Percentiles rank a stretch among this genome's conserved stretches.
Conservation (phyloP, 345 rosid genomes). For the Salix dunnii region DNA sequence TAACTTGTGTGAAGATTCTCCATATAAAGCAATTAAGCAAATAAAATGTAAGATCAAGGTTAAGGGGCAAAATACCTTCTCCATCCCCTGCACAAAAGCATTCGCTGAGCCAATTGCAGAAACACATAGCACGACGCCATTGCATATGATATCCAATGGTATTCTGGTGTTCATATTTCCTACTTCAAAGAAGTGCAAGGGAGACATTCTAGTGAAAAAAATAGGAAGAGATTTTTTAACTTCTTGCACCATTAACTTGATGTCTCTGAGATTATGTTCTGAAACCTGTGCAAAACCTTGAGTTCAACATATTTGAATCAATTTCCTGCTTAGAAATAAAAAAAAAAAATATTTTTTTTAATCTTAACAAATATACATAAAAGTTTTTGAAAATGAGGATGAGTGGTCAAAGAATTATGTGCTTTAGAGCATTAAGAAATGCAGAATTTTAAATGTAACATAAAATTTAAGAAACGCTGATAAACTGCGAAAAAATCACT, state of each 20-base stretch:
- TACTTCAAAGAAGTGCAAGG: constrained; percentile 51
- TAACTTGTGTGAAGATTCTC: background rate
- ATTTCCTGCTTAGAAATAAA: background rate
- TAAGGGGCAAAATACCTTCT: constrained; percentile 39
- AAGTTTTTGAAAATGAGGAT: background rate
- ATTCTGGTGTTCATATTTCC: constrained; percentile 31
- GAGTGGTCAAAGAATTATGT: background rate
- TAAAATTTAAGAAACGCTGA: background rate
- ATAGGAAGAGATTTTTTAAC: constrained; percentile 49
- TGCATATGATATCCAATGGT: constrained; percentile 33
- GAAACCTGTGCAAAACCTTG: constrained; percentile 43
- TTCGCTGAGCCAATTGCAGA: constrained; percentile 73
- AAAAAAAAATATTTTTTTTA: background rate
- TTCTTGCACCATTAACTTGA: constrained; percentile 43
- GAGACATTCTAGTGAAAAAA: constrained; percentile 58
- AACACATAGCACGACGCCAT: constrained; percentile 53
- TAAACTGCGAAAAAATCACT: background rate
- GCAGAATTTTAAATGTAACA: background rate
- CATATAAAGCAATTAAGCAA: background rate
- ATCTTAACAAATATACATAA: no score
- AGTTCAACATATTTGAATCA: background rate
- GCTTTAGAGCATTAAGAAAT: background rate
- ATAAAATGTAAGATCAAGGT: background rate
- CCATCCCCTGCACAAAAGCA: constrained; percentile 51
- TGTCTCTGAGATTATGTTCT: constrained; percentile 38